phyloP scores from a whole-genome alignment of 257 asterid genomes.

The Leptodermis oblonga region DNA sequence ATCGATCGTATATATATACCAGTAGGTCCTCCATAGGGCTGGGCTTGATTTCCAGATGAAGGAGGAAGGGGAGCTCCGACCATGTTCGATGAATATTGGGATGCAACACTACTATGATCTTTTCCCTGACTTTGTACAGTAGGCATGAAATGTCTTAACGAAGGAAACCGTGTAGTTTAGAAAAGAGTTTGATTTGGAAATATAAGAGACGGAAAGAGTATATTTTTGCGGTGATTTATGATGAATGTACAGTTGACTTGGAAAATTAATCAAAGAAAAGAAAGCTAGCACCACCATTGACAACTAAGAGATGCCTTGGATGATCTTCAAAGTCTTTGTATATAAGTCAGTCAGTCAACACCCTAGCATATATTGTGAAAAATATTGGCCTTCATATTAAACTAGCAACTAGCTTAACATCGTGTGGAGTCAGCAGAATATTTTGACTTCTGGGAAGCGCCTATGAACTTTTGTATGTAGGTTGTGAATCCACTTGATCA shows the following conservation, averaged over 20 bases:
- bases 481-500: conserved; percentile 1
- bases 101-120: background rate
- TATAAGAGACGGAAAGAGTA: too few species aligned
- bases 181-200: background rate
- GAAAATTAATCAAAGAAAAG: background rate
- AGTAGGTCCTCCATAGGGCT: conserved; percentile 2
- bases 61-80: conserved; percentile 25
- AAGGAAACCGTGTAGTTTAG: background rate
- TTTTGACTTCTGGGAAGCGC: too few species aligned
- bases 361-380: too few species aligned
- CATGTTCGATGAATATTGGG: conserved; percentile 14
- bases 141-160: background rate
- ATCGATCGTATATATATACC: background rate
- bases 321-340: background rate
- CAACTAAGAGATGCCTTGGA: background rate
- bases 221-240: too few species aligned
- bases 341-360: background rate
- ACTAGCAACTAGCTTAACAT: conserved; percentile 5
- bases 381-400: background rate
- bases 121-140: background rate
- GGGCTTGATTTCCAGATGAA: conserved; percentile 14
- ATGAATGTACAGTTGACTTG: conserved; percentile 12
- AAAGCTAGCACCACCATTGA: background rate
- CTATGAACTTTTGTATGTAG: too few species aligned
- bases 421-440: background rate